Percentiles rank a stretch among this genome's conserved stretches.
Evolutionary conservation across 2,329 filamentous ascomycete species (phyloP).

Genomic region (Raffaelea albimanens): DNA sequence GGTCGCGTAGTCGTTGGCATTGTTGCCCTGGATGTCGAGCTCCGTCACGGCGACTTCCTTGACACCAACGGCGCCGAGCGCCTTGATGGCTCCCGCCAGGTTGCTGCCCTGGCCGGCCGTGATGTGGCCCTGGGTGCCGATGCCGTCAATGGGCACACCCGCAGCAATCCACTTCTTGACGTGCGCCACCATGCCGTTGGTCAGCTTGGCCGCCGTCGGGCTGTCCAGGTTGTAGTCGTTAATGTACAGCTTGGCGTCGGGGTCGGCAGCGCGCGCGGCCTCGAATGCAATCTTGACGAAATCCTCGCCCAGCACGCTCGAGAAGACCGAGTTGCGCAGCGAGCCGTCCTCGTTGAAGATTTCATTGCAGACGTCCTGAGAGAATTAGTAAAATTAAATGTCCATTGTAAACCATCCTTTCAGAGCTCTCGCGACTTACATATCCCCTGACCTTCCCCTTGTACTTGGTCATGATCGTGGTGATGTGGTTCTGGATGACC

Average conservation of each 20-base stretch:
- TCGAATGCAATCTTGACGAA: constrained; percentile 63
- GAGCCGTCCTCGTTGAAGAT: constrained; percentile 53
- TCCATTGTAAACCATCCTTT: not conserved
- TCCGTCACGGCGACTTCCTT: constrained; percentile 57
- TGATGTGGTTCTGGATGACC: constrained; percentile 52
- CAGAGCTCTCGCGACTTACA: constrained; percentile 20
- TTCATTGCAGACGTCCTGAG: constrained; percentile 53
- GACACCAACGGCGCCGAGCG: constrained; percentile 38
- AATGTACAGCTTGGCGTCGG: constrained; percentile 61
- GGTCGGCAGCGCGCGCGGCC: constrained; percentile 57
- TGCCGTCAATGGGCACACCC: constrained; percentile 57
- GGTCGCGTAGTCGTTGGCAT: constrained; percentile 47
- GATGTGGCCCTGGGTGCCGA: constrained; percentile 51
- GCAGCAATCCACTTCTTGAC: constrained; percentile 55
- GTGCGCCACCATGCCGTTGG: constrained; percentile 41
- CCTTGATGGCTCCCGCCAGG: constrained; percentile 38
- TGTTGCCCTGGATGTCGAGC: constrained; percentile 54
- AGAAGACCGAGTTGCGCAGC: constrained; percentile 55
- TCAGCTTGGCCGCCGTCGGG: constrained; percentile 47
- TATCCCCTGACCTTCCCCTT: constrained; percentile 55
- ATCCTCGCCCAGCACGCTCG: constrained; percentile 57
- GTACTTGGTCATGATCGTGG: constrained; percentile 45
- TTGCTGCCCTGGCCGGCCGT: constrained; percentile 32
- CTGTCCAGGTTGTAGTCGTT: constrained; percentile 65
- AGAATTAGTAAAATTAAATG: not conserved